A percentile compares a stretch with the other conserved stretches of the same genome.
Evolutionary conservation across 2,329 filamentous ascomycete species (phyloP).

Genomic region (Verticillium nubilum): DNA sequence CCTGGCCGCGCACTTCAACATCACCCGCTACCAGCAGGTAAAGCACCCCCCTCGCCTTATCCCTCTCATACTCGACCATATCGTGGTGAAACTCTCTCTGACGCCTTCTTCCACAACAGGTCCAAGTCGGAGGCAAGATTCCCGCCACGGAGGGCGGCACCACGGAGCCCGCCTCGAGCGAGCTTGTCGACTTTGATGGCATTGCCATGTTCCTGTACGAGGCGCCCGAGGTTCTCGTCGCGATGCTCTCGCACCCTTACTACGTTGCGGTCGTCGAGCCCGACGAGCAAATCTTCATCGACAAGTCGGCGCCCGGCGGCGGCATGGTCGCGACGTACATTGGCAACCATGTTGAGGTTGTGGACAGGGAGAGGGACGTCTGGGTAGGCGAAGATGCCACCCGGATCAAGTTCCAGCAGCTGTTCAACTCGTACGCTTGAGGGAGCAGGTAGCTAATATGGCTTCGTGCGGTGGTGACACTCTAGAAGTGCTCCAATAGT

Average conservation of each 20-base stretch:
- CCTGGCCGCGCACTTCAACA: slow-evolving; percentile 19
- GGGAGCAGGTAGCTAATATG: too few species aligned
- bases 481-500: too few species aligned
- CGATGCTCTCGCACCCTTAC: slow-evolving; percentile 21
- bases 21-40: slow-evolving; percentile 22
- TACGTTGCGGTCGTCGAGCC: slow-evolving; percentile 21
- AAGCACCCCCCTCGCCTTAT: too few species aligned
- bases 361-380: slow-evolving; percentile 15
- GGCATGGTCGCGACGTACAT: slow-evolving; percentile 21
- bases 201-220: slow-evolving; percentile 23
- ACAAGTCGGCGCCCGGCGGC: slow-evolving; percentile 18
- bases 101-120: slow-evolving; percentile 5
- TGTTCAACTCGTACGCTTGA: slow-evolving; percentile 14
- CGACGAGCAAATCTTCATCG: slow-evolving; percentile 22
- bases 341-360: slow-evolving; percentile 18
- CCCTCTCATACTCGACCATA: too few species aligned
- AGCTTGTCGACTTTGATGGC: slow-evolving; percentile 20
- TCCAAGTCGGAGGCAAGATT: slow-evolving; percentile 19
- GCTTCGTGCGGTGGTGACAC: background rate
- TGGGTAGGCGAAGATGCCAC: slow-evolving; percentile 16
- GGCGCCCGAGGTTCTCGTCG: slow-evolving; percentile 14
- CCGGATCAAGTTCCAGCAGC: slow-evolving; percentile 13
- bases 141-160: slow-evolving; percentile 15
- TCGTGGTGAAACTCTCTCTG: background rate
- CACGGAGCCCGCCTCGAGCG: slow-evolving; percentile 10